phyloP scores from a whole-genome alignment of 2,329 filamentous ascomycete genomes.

The Malbranchea cinnamomea region DNA sequence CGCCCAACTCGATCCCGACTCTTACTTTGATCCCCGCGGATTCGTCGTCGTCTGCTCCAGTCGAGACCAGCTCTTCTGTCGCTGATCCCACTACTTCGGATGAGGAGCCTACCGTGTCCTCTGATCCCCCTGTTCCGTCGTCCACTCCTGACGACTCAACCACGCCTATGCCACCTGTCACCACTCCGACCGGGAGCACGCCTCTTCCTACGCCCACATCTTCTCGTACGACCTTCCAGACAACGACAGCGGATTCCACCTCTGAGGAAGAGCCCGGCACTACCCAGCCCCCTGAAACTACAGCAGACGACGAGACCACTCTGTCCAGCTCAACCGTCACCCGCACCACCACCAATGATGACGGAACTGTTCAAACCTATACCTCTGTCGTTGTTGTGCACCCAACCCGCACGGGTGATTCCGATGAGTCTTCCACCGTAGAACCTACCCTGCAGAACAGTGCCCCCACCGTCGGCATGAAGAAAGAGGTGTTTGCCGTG shows the following conservation, averaged over 20 bases:
- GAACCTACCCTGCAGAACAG: conserved; percentile 28
- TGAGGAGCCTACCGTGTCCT: neutral
- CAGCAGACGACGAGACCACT: conserved; percentile 5
- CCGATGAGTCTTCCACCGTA: conserved; percentile 11
- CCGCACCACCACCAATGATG: conserved; percentile 26
- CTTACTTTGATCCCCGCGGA: conserved; percentile 4
- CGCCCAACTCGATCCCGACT: conserved; percentile 7
- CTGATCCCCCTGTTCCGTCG: neutral
- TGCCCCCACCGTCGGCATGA: conserved; percentile 16
- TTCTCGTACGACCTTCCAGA: conserved; percentile 1
- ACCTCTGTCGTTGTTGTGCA: conserved; percentile 32
- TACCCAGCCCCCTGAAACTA: conserved; percentile 12
- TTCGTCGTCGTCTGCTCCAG: conserved; percentile 4
- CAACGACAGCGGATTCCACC: conserved; percentile 14
- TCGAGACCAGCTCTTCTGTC: conserved; percentile 2
- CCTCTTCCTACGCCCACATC: conserved; percentile 6
- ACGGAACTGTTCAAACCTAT: conserved; percentile 29
- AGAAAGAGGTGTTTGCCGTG: conserved; percentile 23
- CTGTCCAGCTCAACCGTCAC: conserved; percentile 20
- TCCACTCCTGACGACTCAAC: conserved; percentile 1
- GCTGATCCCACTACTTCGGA: neutral
- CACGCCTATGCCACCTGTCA: neutral
- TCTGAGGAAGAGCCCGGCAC: conserved; percentile 17
- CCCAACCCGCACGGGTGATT: conserved; percentile 17
- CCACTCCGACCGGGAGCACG: neutral